phyloP scores from a whole-genome alignment of 2,329 filamentous ascomycete species.

The Mycosphaerella sp. region DNA sequence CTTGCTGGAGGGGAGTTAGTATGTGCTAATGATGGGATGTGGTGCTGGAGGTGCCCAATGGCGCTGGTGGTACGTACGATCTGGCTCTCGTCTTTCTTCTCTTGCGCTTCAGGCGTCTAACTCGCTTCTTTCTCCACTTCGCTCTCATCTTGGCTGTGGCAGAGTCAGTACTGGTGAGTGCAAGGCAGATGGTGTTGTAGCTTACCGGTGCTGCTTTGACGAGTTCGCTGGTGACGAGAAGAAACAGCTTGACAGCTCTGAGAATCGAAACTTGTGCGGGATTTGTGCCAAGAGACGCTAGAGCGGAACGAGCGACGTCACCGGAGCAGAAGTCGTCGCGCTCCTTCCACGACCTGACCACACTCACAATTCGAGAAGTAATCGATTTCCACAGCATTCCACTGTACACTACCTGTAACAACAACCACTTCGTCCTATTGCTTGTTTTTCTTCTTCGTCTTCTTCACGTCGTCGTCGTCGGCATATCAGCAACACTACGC shows the following conservation, averaged over 20 bases:
- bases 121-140: slow-evolving; percentile 99
- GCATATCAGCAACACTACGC: not conserved
- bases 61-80: slow-evolving; percentile 59
- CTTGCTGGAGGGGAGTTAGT: slow-evolving; percentile 31
- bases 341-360: not conserved
- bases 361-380: not conserved
- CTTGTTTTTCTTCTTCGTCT: not conserved
- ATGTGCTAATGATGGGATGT: not conserved
- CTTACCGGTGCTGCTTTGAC: slow-evolving; percentile 19
- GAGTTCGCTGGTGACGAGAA: slow-evolving; percentile 16
- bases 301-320: slow-evolving; percentile 5
- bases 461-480: not conserved
- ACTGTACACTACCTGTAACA: not conserved
- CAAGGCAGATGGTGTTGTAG: not conserved
- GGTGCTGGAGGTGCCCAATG: slow-evolving; percentile 1
- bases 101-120: slow-evolving; percentile 98
- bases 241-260: slow-evolving; percentile 10
- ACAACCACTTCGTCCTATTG: not conserved
- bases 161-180: slow-evolving; percentile 8
- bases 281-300: slow-evolving; percentile 12
- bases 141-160: slow-evolving; percentile 63
- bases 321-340: slow-evolving; percentile 5
- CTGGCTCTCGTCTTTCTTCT: slow-evolving; percentile 99
- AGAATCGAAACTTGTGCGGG: slow-evolving; percentile 14
- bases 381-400: not conserved